These are phyloP conservation scores for Hymenoscyphus fraxineus DNA, from an alignment of 2,329 filamentous ascomycete genomes.

Conservation along the genomic window DNA sequence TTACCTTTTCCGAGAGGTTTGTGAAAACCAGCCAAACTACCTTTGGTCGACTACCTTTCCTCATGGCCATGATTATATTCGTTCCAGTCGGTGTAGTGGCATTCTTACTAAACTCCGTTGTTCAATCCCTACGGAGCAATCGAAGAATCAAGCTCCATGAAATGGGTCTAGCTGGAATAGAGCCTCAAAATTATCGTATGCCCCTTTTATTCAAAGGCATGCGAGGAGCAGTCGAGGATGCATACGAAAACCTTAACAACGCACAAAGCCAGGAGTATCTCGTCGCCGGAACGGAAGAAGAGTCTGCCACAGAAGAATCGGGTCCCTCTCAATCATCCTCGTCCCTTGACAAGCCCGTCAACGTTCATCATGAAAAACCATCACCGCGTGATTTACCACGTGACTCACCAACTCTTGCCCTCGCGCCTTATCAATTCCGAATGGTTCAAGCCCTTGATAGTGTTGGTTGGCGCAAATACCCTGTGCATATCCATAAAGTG, in stretches of 20 bases:
- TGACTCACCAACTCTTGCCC: slow-evolving; percentile 64
- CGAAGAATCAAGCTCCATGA: slow-evolving; percentile 75
- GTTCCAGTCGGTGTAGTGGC: slow-evolving; percentile 68
- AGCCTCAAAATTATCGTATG: slow-evolving; percentile 68
- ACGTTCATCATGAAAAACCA: slow-evolving; percentile 21
- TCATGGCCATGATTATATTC: slow-evolving; percentile 63
- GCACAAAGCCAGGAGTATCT: slow-evolving; percentile 63
- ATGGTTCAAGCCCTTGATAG: slow-evolving; percentile 76
- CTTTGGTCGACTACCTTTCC: slow-evolving; percentile 53
- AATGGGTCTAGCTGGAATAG: slow-evolving; percentile 62
- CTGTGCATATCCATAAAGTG: slow-evolving; percentile 71
- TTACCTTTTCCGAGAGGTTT: slow-evolving; percentile 24
- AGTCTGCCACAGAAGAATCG: slow-evolving; percentile 34
- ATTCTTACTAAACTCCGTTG: slow-evolving; percentile 70
- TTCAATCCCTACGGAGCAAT: slow-evolving; percentile 73
- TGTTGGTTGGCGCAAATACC: slow-evolving; percentile 62
- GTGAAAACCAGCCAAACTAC: slow-evolving; percentile 34
- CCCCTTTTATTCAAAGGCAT: slow-evolving; percentile 74
- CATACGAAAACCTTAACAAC: slow-evolving; percentile 33
- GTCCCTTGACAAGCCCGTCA: neutral
- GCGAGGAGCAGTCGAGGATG: slow-evolving; percentile 69
- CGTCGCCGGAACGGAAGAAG: slow-evolving; percentile 50
- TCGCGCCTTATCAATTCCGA: slow-evolving; percentile 75
- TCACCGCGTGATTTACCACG: slow-evolving; percentile 17
- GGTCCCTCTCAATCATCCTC: slow-evolving; percentile 17